Percentiles rank a stretch among this genome's conserved stretches.
Conservation (phyloP, 164 flowering plant species). For the Cinnamomum chago region DNA sequence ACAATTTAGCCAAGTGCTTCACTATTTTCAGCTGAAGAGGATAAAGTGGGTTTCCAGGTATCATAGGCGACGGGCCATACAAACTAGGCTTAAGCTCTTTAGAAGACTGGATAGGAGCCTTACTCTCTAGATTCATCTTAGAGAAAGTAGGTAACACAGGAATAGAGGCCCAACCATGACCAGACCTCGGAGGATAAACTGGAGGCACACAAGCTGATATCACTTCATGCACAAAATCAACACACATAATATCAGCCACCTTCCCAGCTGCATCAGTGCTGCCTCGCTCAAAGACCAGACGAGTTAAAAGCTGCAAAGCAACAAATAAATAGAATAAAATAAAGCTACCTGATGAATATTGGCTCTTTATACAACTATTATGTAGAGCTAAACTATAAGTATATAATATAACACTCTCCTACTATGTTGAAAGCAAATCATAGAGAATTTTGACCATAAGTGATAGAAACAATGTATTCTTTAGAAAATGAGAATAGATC, state of each 20-base stretch:
- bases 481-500: neutral
- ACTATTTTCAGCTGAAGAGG: slow-evolving; percentile 85
- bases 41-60: slow-evolving; percentile 65
- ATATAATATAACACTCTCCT: neutral
- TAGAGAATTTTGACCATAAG: neutral
- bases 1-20: slow-evolving; percentile 83
- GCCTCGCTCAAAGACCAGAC: slow-evolving; percentile 91
- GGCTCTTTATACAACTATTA: neutral
- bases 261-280: slow-evolving; percentile 98
- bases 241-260: slow-evolving; percentile 88
- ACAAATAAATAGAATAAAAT: neutral
- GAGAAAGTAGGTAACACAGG: slow-evolving; percentile 58
- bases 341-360: neutral
- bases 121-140: slow-evolving; percentile 45
- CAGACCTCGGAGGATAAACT: slow-evolving; percentile 86
- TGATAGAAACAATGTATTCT: neutral
- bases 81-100: slow-evolving; percentile 59
- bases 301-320: slow-evolving; percentile 79
- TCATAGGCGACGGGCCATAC: slow-evolving; percentile 43
- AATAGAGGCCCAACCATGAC: slow-evolving; percentile 98
- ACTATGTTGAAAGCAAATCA: neutral
- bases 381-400: neutral
- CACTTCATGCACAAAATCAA: slow-evolving; percentile 97
- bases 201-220: slow-evolving; percentile 98
- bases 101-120: slow-evolving; percentile 46